These are phyloP conservation scores for Zygnema circumcarinatum DNA, from an alignment of 139 green algal species.

Conservation along the genomic window DNA sequence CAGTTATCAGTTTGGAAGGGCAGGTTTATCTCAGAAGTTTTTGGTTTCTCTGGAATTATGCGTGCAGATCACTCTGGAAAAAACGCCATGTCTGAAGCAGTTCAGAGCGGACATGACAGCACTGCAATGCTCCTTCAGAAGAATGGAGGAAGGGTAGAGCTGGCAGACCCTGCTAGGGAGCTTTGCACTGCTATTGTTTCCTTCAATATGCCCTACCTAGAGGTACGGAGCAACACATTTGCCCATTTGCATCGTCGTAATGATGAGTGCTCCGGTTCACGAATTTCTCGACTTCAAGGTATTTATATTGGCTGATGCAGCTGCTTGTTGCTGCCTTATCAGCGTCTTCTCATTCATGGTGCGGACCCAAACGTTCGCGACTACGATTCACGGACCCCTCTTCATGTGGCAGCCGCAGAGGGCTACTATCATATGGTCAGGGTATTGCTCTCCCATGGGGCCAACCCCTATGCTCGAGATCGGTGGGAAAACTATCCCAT, in stretches of 20 bases:
- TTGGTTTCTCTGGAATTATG: no score
- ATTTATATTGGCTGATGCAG: no score
- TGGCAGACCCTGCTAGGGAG: constrained; percentile 16
- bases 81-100: constrained; percentile 16
- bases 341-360: constrained; percentile 60
- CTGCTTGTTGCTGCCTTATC: neutral
- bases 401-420: constrained; percentile 65
- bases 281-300: no score
- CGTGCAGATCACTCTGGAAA: constrained; percentile 9
- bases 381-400: constrained; percentile 66
- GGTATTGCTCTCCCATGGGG: constrained; percentile 25
- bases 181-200: constrained; percentile 37
- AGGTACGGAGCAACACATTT: no score
- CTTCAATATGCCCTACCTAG: constrained; percentile 25
- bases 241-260: neutral
- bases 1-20: no score
- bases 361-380: constrained; percentile 61
- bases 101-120: constrained; percentile 3
- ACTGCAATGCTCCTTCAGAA: constrained; percentile 8
- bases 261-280: no score
- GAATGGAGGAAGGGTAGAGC: constrained; percentile 10
- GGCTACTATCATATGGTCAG: constrained; percentile 23
- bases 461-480: constrained; percentile 42
- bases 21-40: no score
- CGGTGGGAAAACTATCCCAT: constrained; percentile 50